Evolutionary conservation across 2,329 filamentous ascomycete species (phyloP).

Genomic region (Westerdykella aurantiaca): DNA sequence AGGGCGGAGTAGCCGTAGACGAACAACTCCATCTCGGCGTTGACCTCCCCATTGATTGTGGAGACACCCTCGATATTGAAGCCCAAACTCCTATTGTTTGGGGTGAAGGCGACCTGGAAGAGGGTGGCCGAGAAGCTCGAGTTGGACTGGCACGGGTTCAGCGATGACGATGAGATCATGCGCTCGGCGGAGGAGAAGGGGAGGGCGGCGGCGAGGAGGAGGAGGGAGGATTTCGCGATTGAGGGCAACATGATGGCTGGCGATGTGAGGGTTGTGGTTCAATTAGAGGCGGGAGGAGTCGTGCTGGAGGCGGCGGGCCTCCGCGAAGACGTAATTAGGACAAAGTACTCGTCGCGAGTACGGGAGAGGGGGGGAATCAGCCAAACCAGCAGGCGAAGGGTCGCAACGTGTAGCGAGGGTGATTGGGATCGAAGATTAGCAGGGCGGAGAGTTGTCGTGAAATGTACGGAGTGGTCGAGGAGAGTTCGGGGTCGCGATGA

Average conservation of each 20-base stretch:
- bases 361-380: conserved; percentile 16
- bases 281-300: conserved; percentile 3
- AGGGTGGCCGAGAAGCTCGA: conserved; percentile 83
- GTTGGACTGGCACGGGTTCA: conserved; percentile 78
- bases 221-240: conserved; percentile 26
- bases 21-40: conserved; percentile 67
- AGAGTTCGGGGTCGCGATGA: conserved; percentile 10
- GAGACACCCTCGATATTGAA: conserved; percentile 78
- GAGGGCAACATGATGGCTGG: conserved; percentile 31
- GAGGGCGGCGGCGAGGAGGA: conserved; percentile 34
- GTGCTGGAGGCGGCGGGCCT: conserved; percentile 7
- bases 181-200: conserved; percentile 55
- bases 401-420: conserved; percentile 8
- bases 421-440: conserved; percentile 1
- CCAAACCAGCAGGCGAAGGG: conserved; percentile 32
- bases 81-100: conserved; percentile 64
- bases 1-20: conserved; percentile 78
- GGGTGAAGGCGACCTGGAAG: conserved; percentile 79
- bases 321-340: conserved; percentile 1
- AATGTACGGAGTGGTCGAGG: conserved; percentile 21
- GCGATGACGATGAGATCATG: conserved; percentile 73
- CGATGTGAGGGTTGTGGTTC: conserved; percentile 2
- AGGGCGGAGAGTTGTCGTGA: conserved; percentile 2
- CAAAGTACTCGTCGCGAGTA: conserved; percentile 27
- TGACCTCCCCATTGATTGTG: conserved; percentile 74